phyloP scores from a whole-genome alignment of 2,329 filamentous ascomycete species.

The Dothistroma pini region DNA sequence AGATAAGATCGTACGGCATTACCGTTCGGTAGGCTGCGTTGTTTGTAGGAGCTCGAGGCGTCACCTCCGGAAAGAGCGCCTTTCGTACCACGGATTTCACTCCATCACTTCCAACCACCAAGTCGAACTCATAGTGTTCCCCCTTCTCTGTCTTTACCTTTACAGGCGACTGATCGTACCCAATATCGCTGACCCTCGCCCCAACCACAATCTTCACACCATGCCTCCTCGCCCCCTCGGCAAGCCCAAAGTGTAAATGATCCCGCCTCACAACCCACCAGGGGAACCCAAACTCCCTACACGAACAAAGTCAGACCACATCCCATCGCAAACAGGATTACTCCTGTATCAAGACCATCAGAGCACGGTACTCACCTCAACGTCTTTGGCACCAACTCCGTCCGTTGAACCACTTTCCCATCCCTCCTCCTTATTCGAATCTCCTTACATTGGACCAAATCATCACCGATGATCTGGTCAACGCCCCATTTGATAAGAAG shows the following conservation, averaged over 20 bases:
- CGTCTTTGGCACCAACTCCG: slow-evolving; percentile 18
- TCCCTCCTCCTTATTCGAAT: slow-evolving; percentile 39
- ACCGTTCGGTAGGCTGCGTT: slow-evolving; percentile 45
- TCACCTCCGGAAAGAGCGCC: slow-evolving; percentile 39
- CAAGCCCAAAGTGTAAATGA: slow-evolving; percentile 46
- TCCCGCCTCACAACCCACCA: slow-evolving; percentile 48
- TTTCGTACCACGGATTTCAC: slow-evolving; percentile 34
- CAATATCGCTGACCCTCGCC: slow-evolving; percentile 35
- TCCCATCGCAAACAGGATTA: no score
- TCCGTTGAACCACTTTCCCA: slow-evolving; percentile 34
- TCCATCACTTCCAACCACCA: slow-evolving; percentile 30
- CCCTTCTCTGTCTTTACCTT: slow-evolving; percentile 30
- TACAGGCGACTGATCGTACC: slow-evolving; percentile 28
- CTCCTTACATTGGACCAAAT: slow-evolving; percentile 40
- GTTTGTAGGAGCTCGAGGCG: slow-evolving; percentile 37
- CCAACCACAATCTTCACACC: slow-evolving; percentile 39
- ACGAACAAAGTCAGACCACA: no score
- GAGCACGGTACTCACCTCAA: slow-evolving; percentile 21
- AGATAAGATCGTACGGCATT: slow-evolving; percentile 41
- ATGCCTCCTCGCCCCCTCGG: slow-evolving; percentile 37
- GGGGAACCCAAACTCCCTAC: slow-evolving; percentile 32
- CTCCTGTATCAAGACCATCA: no score
- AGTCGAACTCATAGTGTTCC: slow-evolving; percentile 20
- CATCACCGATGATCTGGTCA: slow-evolving; percentile 40
- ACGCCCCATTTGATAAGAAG: slow-evolving; percentile 40